These are phyloP conservation scores for Hypholoma sublateritium DNA, from an alignment of 768 basidiomycete genomes.

Conservation along the genomic window DNA sequence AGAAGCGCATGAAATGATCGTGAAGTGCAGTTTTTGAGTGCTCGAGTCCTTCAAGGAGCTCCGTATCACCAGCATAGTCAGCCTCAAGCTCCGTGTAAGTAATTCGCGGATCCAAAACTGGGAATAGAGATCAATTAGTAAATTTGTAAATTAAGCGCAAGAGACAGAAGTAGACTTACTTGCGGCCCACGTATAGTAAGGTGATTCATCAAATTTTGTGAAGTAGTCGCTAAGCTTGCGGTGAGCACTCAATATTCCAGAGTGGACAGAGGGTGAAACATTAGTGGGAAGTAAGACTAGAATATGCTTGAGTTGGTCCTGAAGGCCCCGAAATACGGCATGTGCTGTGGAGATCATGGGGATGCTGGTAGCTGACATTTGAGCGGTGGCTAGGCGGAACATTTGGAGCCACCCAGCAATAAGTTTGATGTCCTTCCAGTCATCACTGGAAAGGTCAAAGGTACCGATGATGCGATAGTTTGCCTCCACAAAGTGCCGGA, in stretches of 20 bases:
- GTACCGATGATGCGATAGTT: conserved; percentile 15
- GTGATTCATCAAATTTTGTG: conserved; percentile 28
- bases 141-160: not conserved
- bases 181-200: conserved; percentile 29
- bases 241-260: conserved; percentile 25
- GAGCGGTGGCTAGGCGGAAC: conserved; percentile 22
- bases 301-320: not conserved
- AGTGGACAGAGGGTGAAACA: conserved; percentile 13
- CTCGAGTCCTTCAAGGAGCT: conserved; percentile 16
- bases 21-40: conserved; percentile 10
- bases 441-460: conserved; percentile 16
- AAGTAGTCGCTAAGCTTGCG: conserved; percentile 34
- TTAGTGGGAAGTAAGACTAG: not conserved
- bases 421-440: conserved; percentile 26
- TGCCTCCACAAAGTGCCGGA: conserved; percentile 15
- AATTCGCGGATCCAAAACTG: conserved; percentile 35
- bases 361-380: conserved; percentile 25
- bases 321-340: not conserved
- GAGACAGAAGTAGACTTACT: conserved; percentile 18
- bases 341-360: conserved; percentile 24
- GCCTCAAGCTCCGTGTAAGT: conserved; percentile 18
- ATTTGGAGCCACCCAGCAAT: conserved; percentile 25
- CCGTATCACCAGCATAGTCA: conserved; percentile 21
- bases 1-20: conserved; percentile 9
- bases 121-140: too few relatives aligned